Evolutionary conservation across 352 stramenopile species (phyloP).

Genomic region (Globisporangium nagaii): DNA sequence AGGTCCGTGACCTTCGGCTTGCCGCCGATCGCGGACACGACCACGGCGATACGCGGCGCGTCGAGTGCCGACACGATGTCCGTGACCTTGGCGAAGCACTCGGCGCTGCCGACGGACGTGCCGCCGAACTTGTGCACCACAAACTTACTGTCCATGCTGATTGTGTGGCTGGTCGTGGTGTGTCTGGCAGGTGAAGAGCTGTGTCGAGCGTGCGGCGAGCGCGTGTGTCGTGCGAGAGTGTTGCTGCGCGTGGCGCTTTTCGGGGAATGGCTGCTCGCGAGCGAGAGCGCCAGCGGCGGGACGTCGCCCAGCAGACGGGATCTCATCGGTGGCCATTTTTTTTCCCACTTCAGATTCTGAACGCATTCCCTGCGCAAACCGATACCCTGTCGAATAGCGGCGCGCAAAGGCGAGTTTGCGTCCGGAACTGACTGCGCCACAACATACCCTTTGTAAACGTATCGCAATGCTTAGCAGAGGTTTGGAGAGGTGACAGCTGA

Average conservation of each 20-base stretch:
- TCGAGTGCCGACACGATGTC: conserved; percentile 54
- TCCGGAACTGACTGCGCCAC: too few species aligned
- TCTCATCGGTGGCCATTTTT: conserved; percentile 4
- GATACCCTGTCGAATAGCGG: background rate
- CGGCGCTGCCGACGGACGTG: conserved; percentile 90
- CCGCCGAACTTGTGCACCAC: conserved; percentile 98
- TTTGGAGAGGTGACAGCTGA: conserved; percentile 3
- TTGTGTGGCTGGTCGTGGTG: background rate
- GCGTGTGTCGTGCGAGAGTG: background rate
- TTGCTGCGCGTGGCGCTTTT: conserved; percentile 5
- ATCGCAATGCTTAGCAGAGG: background rate
- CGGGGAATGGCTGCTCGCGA: conserved; percentile 3
- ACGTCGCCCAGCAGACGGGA: background rate
- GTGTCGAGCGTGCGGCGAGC: background rate
- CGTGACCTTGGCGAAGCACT: conserved; percentile 86
- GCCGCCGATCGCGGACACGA: conserved; percentile 94
- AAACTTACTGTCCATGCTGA: conserved; percentile 31
- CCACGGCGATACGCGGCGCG: conserved; percentile 65
- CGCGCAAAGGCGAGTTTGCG: too few species aligned
- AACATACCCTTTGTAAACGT: background rate
- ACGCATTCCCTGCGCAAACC: background rate
- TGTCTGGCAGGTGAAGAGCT: too few species aligned
- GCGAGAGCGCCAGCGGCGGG: background rate
- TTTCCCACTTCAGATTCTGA: conserved; percentile 10
- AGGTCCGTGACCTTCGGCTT: conserved; percentile 96